Evolutionary conservation across 805 yeast genomes (phyloP).

Genomic region (Jamesozyma jinghongensis): DNA sequence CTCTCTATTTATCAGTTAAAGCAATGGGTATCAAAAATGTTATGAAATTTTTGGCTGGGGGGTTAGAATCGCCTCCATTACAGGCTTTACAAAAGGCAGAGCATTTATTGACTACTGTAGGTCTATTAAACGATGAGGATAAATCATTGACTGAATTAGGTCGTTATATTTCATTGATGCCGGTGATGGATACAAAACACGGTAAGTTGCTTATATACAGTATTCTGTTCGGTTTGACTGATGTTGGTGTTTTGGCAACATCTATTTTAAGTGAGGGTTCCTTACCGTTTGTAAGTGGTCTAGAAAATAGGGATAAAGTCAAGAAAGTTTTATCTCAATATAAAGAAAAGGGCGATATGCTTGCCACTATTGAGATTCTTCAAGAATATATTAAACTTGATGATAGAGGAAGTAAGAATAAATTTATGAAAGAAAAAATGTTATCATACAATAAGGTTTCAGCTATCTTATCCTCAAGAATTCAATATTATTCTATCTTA

Average conservation of each 20-base stretch:
- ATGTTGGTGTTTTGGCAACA: slow-evolving; percentile 69
- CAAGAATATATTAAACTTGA: slow-evolving; percentile 38
- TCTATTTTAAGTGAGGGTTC: slow-evolving; percentile 64
- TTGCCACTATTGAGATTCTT: slow-evolving; percentile 56
- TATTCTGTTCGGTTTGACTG: slow-evolving; percentile 74
- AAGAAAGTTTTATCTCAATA: slow-evolving; percentile 34
- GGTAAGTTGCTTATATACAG: slow-evolving; percentile 78
- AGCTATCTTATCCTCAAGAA: slow-evolving; percentile 62
- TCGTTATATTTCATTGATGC: slow-evolving; percentile 65
- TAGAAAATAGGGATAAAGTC: slow-evolving; percentile 56
- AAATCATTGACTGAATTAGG: slow-evolving; percentile 65
- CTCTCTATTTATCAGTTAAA: slow-evolving; percentile 72
- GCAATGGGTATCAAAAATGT: slow-evolving; percentile 81
- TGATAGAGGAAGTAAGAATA: slow-evolving; percentile 26
- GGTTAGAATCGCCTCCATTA: slow-evolving; percentile 71
- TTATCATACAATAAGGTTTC: slow-evolving; percentile 56
- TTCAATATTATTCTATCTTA: slow-evolving; percentile 61
- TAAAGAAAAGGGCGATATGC: slow-evolving; percentile 54
- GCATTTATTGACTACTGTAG: slow-evolving; percentile 51
- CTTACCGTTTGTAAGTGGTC: slow-evolving; percentile 53
- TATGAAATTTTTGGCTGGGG: slow-evolving; percentile 54
- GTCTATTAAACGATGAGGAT: slow-evolving; percentile 49
- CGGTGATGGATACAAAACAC: slow-evolving; percentile 71
- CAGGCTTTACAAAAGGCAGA: slow-evolving; percentile 34
- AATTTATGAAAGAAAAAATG: slow-evolving; percentile 46